Percentiles rank a stretch among this genome's conserved stretches.
Conservation (phyloP, 2,329 filamentous ascomycete genomes). For the Trichoderma koningiopsis region DNA sequence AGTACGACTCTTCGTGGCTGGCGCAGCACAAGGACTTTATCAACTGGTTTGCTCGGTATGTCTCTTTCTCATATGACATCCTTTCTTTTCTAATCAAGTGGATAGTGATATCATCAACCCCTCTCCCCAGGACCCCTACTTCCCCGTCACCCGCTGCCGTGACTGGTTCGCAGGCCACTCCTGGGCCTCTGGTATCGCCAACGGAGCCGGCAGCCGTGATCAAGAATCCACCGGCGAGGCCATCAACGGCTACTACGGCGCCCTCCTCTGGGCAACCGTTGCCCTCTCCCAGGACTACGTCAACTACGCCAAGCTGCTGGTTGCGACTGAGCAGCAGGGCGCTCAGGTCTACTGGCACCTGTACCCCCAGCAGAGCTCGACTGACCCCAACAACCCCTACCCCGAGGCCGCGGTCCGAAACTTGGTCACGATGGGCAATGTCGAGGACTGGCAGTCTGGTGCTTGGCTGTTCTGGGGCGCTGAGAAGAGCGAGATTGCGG, state of each 20-base stretch:
- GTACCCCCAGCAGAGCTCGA: constrained; percentile 28
- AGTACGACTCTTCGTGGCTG: constrained; percentile 31
- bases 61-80: not conserved
- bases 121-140: constrained; percentile 33
- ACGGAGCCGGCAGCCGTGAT: constrained; percentile 33
- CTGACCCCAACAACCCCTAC: constrained; percentile 32
- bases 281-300: constrained; percentile 31
- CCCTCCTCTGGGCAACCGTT: constrained; percentile 33
- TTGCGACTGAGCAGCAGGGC: constrained; percentile 32
- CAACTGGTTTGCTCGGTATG: constrained; percentile 32
- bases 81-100: not conserved
- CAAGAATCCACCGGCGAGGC: constrained; percentile 35
- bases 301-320: constrained; percentile 33
- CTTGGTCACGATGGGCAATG: constrained; percentile 31
- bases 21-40: constrained; percentile 33
- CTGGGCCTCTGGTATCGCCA: constrained; percentile 35
- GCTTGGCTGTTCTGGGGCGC: constrained; percentile 30
- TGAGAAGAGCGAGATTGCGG: constrained; percentile 26
- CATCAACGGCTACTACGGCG: constrained; percentile 34
- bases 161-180: constrained; percentile 37
- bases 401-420: constrained; percentile 30
- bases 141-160: constrained; percentile 33
- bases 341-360: constrained; percentile 34
- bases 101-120: constrained; percentile 34
- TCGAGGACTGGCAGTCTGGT: constrained; percentile 32